Conservation (phyloP, 2,329 filamentous ascomycete genomes). For the Tolypocladium album region DNA sequence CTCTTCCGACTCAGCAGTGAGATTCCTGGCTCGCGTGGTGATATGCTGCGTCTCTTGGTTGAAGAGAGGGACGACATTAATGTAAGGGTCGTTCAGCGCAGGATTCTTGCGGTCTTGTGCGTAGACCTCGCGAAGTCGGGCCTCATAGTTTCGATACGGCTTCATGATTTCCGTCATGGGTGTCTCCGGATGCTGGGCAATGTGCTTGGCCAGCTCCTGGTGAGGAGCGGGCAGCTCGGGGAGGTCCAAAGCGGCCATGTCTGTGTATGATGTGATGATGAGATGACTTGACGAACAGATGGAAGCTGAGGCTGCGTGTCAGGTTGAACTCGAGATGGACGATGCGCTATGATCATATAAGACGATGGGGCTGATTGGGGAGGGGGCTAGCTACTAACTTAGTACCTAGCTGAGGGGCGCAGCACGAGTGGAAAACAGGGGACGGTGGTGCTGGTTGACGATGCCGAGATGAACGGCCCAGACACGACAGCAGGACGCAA, state of each 20-base stretch:
- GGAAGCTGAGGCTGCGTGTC: not conserved
- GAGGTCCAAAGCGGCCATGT: slow-evolving; percentile 26
- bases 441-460: not conserved
- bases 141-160: slow-evolving; percentile 59
- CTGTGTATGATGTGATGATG: not conserved
- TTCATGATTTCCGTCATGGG: slow-evolving; percentile 47
- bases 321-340: not conserved
- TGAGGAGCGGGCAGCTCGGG: slow-evolving; percentile 36
- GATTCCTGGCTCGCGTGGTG: slow-evolving; percentile 50
- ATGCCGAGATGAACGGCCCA: not conserved
- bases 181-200: slow-evolving; percentile 41
- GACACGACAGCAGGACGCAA: not conserved
- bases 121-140: slow-evolving; percentile 53
- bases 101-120: slow-evolving; percentile 56
- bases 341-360: not conserved
- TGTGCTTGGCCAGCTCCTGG: slow-evolving; percentile 36
- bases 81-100: slow-evolving; percentile 40
- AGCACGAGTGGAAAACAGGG: not conserved
- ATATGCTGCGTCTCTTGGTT: slow-evolving; percentile 42
- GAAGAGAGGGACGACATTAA: slow-evolving; percentile 60
- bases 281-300: not conserved
- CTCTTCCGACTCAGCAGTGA: slow-evolving; percentile 44
- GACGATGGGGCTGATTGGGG: not conserved
- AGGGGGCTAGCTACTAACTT: not conserved
- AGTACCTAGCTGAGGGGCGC: not conserved